These are phyloP conservation scores for Boletus rex-veris DNA, from an alignment of 768 basidiomycete genomes.

Conservation along the genomic window DNA sequence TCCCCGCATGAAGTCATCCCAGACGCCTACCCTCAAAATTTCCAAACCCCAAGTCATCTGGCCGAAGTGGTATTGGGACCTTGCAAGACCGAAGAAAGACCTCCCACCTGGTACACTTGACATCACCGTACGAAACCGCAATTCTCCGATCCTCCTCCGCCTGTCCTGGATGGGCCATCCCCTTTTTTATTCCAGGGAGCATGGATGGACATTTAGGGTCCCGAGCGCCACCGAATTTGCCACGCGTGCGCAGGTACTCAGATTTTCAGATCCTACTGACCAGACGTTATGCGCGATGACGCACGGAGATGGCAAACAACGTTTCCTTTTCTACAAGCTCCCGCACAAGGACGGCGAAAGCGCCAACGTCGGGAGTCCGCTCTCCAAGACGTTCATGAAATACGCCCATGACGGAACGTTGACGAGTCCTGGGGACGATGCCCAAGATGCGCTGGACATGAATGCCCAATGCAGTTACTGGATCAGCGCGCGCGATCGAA, in stretches of 20 bases:
- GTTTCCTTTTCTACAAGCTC: slow-evolving; percentile 80
- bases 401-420: slow-evolving; percentile 85
- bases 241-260: slow-evolving; percentile 44
- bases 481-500: slow-evolving; percentile 91
- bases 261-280: slow-evolving; percentile 65
- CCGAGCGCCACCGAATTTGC: slow-evolving; percentile 43
- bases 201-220: slow-evolving; percentile 92
- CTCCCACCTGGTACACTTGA: slow-evolving; percentile 71
- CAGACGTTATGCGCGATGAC: slow-evolving; percentile 47
- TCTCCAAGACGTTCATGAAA: slow-evolving; percentile 86
- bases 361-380: slow-evolving; percentile 92
- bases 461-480: slow-evolving; percentile 96
- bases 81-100: slow-evolving; percentile 68
- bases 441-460: slow-evolving; percentile 83
- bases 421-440: slow-evolving; percentile 76
- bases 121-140: slow-evolving; percentile 76
- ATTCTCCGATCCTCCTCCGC: slow-evolving; percentile 80
- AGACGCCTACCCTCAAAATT: slow-evolving; percentile 13
- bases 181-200: slow-evolving; percentile 77
- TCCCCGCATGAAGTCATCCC: background rate
- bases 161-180: slow-evolving; percentile 88
- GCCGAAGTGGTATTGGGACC: slow-evolving; percentile 98
- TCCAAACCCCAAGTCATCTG: slow-evolving; percentile 54
- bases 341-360: slow-evolving; percentile 95
- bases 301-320: slow-evolving; percentile 35